Base-by-base conservation (phyloP, 352 stramenopile genomes). In the Pythium diclinum region DNA sequence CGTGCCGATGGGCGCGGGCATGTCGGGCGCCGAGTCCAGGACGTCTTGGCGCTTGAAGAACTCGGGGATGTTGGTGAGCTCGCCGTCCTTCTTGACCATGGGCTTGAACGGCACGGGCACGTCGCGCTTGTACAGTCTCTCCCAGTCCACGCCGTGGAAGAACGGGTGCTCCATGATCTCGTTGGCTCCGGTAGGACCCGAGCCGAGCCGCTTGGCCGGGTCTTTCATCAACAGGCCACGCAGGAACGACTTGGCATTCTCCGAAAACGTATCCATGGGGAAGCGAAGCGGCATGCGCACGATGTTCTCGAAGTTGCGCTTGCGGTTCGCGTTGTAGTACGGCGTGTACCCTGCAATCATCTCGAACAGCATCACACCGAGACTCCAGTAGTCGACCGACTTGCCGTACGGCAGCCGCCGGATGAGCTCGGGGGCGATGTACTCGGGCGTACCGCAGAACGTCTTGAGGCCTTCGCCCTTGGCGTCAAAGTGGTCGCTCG, bases 291-390 rank as follows among this genome's bases (percentile, higher is more conserved):
- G 80, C 42, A 89, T 72, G 56, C 89, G 83, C 23, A 92, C 72
- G 55, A 97, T 96, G 67, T 95, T 93, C 54, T 91, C 81, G 67
- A 96, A 97, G 63, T 94, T 94, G 57, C 83, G 77, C 64, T 95
- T 87, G 28, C 79, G 78, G 64, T 92, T 91, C 55, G 76, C 57
- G 65, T 91, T 74, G 68, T 79, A 93, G 66, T 91, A 95, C 21
- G 87, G 87, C 28, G 87, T 92, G 56, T 81, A 87, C 6, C 85
- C 83, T 5, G 76, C 81, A 14, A 94, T 71, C 84, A 95, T 92
- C 72, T 95, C 87, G 49, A 85, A 95, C 32, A 93, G 80, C 47
- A 96, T 75, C 10, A 96, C 77, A 21, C 89, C 89, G 11, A 96
- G 70, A 8, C 83, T 91, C 89, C 89, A 97, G 69, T 91, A 96